Base-by-base conservation (phyloP, 1,284 basidiomycete genomes). In the Gymnopus androsaceus region DNA sequence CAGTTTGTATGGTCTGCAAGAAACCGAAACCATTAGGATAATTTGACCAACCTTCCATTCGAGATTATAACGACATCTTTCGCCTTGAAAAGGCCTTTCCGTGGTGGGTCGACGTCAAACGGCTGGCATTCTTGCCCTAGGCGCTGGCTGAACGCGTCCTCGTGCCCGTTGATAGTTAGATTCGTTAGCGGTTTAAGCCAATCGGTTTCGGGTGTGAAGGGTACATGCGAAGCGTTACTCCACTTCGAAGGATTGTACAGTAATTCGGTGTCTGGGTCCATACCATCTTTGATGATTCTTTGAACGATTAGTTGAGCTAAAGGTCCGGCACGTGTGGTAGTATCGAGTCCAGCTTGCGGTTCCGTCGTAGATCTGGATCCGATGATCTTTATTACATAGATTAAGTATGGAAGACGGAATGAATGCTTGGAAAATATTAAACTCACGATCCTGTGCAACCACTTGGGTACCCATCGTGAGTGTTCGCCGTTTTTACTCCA, bases 391-490 rank as follows among this genome's bases (percentile, higher is more conserved):
- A 41, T 21, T 34, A 8, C 14, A 14, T 38, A 25, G 38, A 8
- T 34, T 21, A 21, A n/a, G 34, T 19, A 36, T 37, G 30, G 36
- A 31, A 27, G n/a, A 34, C n/a, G 21, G 54, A 33, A 19, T 11
- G 17, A 30, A 37, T 9, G 40, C 17, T n/a, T 23, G 3, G 47
- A 45, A 33, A n/a, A 21, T 19, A 30, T 41, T 17, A 25, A 27
- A 67, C 79, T 61, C 56, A 84, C 82, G 57, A 84, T 82, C 44
- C 83, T 80, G 65, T 84, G 82, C 4, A 86, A 73, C 81, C 80
- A 85, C 82, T 85, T 55, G 42, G 5, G 51, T 59, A 47, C 25
- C 56, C n/a, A 30, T 49, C 36, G 40, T 30, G 48, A 31, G 45
- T 42, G n/a, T 21, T 21, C 40, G 7, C n/a, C n/a, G n/a, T n/a